Base-by-base conservation (phyloP, 2,329 filamentous ascomycete species). In the Macroventuria anomochaeta region DNA sequence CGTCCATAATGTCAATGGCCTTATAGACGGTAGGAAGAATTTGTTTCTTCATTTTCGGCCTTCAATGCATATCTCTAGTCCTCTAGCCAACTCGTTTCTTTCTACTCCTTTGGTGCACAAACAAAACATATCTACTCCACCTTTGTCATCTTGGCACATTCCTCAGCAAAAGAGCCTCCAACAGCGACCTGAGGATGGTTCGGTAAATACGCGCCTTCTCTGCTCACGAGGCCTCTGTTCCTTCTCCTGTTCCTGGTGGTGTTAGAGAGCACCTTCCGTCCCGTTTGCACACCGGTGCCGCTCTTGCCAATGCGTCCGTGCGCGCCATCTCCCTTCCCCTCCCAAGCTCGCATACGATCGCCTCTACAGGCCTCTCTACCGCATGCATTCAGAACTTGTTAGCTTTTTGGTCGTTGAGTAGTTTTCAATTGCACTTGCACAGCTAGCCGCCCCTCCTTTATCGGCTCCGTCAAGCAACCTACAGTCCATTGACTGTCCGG, bases 381-480 rank as follows among this genome's bases (percentile, higher is more conserved):
- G 39, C 42, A 56, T 55, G 56, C 64, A 61, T 64, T 66, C 66
- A 64, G 65, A 64, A 63, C 63, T 65, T 69, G 65, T 68, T 71
- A 68, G 63, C 59, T 62, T 70, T 71, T 70, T 70, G 66, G 65
- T 58, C 59, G 48, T 59, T 59, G 49, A 61, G 46, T 53, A 65
- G 57, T 42, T 37, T 54, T 64, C 59, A 58, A 59, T 67, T 67
- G 63, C 57, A 57, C 55, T 55, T 58, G 58, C 58, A 60, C 60
- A 57, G 57, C 61, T 54, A 53, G 63, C 65, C 58, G 63, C 53
- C 68, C 58, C 51, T 72, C 68, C 53, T 62, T 71, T 71, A 67
- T 62, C 59, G 55, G 66, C 58, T 36, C 39, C 39, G 50, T 63
- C 55, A 52, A 59, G 56, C 56, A 53, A 53, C 50, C 63, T 43